Base-by-base conservation (phyloP, 73 alveolate genomes). In the Paramecium bursaria region DNA sequence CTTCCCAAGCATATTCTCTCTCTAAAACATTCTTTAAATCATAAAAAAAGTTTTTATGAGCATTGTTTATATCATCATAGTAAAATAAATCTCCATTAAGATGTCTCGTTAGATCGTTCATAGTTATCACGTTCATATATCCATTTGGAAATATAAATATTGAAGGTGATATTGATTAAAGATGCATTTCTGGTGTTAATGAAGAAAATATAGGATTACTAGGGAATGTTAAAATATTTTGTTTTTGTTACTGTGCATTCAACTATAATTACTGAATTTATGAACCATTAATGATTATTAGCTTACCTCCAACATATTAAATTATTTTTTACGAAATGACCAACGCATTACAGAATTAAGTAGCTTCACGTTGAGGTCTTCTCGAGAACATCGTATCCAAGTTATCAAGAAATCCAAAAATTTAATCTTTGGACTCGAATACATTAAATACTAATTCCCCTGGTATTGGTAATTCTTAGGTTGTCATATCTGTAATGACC, bases 41-140 rank as follows among this genome's bases (percentile, higher is more conserved):
- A 15, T 54, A 53, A 39, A 21, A 61, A 44, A 79, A 54, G 23
- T 39, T 30, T 39, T 79, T 76, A 76, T 79, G 27, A 49, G 75
- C 53, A 14, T 92, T 74, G 39, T 57, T 73, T 74, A 76, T 88
- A 48, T 95, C 93, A 76, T 93, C 92, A 90, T 95, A 95, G 87
- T 91, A 97, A 87, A 54, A 94, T 14, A 95, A 74, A 39, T 92
- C 91, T 26, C 99, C 99, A 48, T 92, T 89, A 13, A 95, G 49
- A 44, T 76, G 77, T 60, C 93, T 91, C 52, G 97, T 90, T 46
- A 97, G 74, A 55, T 95, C 97, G 80, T 92, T 86, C 26, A 95
- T 48, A 15, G 97, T 89, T 48, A 74, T 42, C 53, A 93, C 53
- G 82, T 95, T 95, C 51, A 91, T 90, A 88, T 73, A 97, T 53